Conservation (phyloP, 2,329 filamentous ascomycete species). For the Colletotrichum eleusines region DNA sequence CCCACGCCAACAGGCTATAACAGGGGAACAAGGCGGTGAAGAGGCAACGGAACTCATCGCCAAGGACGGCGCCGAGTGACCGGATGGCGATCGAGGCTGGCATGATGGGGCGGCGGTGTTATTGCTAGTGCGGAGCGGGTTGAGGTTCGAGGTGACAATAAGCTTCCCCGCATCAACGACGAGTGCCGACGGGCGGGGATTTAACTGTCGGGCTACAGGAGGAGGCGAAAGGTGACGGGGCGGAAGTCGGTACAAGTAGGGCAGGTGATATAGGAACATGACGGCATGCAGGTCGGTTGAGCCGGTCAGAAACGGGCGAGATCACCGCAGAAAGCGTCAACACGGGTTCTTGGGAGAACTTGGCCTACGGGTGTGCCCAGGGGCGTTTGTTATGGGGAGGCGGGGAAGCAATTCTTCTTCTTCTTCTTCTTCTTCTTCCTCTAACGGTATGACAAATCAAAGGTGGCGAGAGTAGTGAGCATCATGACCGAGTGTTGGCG, state of each 20-base stretch:
- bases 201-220: background rate
- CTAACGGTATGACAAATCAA: background rate
- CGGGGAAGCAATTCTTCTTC: background rate
- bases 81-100: constrained; percentile 14
- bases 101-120: constrained; percentile 9
- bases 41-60: constrained; percentile 27
- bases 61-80: constrained; percentile 10
- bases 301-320: constrained; percentile 21
- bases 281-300: constrained; percentile 33
- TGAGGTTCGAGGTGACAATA: constrained; percentile 4
- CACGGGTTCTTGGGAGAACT: constrained; percentile 10
- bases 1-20: constrained; percentile 7
- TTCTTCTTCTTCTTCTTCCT: too few relatives aligned
- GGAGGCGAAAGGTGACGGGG: constrained; percentile 1
- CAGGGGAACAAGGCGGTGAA: constrained; percentile 14
- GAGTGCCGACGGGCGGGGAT: background rate
- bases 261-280: background rate
- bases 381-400: background rate
- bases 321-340: constrained; percentile 23
- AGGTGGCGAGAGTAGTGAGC: background rate
- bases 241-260: background rate
- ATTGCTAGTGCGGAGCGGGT: background rate
- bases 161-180: constrained; percentile 28
- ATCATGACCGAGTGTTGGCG: background rate
- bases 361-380: constrained; percentile 12